Evolutionary conservation across 768 basidiomycete species (phyloP).

Genomic region (Suillus alpinus): DNA sequence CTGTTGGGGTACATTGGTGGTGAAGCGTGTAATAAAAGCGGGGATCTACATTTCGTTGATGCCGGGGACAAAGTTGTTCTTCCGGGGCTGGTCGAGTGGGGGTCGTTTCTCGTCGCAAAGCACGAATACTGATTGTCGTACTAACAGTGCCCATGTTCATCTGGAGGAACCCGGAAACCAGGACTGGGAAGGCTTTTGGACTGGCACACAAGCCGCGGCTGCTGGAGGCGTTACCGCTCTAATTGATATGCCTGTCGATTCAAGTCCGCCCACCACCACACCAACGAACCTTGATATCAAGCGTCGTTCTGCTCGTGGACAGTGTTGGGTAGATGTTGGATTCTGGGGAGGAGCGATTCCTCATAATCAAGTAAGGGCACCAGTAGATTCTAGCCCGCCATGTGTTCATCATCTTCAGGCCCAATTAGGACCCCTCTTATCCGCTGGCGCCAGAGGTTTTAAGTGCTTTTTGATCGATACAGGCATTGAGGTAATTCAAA

Average conservation of each 20-base stretch:
- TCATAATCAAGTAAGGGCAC: conserved; percentile 66
- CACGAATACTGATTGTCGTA: background rate
- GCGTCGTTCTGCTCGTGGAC: conserved; percentile 62
- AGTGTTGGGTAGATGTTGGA: conserved; percentile 73
- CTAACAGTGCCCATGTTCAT: conserved; percentile 79
- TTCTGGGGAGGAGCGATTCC: conserved; percentile 93
- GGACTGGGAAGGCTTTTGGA: conserved; percentile 92
- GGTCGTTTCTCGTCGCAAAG: conserved; percentile 5
- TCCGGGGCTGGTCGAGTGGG: conserved; percentile 82
- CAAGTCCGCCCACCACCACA: conserved; percentile 93
- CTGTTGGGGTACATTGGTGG: conserved; percentile 31
- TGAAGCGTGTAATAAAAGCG: conserved; percentile 20
- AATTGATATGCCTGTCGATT: conserved; percentile 98
- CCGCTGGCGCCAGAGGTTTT: conserved; percentile 88
- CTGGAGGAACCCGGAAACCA: conserved; percentile 92
- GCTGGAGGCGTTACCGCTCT: conserved; percentile 92
- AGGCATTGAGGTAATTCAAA: conserved; percentile 73
- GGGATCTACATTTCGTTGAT: conserved; percentile 45
- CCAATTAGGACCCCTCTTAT: conserved; percentile 71
- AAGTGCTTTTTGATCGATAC: conserved; percentile 97
- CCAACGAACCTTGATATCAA: conserved; percentile 72
- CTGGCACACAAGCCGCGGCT: conserved; percentile 89
- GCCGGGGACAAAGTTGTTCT: conserved; percentile 59
- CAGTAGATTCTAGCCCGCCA: background rate
- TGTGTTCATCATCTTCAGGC: conserved; percentile 36